These are phyloP conservation scores for Paspalum notatum DNA, from an alignment of 176 grass and related monocot genomes.

Conservation along the genomic window DNA sequence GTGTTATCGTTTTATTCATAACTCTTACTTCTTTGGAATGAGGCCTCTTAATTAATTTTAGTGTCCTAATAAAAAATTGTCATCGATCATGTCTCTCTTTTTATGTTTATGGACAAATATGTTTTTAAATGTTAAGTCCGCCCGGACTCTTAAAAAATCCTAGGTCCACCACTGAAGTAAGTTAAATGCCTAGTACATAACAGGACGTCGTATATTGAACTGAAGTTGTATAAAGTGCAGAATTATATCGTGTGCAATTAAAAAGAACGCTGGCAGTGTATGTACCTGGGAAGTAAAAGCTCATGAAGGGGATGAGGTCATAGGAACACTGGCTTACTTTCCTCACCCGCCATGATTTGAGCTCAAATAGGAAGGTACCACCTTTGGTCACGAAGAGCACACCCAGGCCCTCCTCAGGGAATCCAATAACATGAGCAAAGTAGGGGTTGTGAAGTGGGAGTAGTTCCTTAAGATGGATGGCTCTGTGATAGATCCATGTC, in stretches of 20 bases:
- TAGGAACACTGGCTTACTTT: neutral
- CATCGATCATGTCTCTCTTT: too few relatives aligned
- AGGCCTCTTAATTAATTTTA: too few relatives aligned
- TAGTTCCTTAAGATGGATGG: neutral
- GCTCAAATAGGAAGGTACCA: neutral
- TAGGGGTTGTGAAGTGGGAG: neutral
- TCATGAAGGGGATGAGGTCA: neutral
- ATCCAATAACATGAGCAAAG: neutral
- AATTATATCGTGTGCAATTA: neutral
- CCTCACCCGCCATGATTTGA: neutral
- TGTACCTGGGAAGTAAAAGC: neutral
- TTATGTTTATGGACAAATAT: too few relatives aligned
- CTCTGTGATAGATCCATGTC: neutral
- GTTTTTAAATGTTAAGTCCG: too few relatives aligned
- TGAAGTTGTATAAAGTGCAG: neutral
- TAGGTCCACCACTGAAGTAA: neutral
- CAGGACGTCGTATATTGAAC: neutral
- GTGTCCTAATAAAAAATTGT: too few relatives aligned
- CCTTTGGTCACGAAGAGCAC: neutral
- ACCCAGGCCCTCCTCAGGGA: neutral
- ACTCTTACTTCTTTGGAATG: too few relatives aligned
- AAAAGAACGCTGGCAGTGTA: neutral
- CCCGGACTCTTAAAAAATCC: too few relatives aligned
- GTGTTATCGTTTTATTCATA: too few relatives aligned
- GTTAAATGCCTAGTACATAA: neutral